Evolutionary conservation across 163 green algal genomes (phyloP).

Genomic region (Chlamydomonas reinhardtii): DNA sequence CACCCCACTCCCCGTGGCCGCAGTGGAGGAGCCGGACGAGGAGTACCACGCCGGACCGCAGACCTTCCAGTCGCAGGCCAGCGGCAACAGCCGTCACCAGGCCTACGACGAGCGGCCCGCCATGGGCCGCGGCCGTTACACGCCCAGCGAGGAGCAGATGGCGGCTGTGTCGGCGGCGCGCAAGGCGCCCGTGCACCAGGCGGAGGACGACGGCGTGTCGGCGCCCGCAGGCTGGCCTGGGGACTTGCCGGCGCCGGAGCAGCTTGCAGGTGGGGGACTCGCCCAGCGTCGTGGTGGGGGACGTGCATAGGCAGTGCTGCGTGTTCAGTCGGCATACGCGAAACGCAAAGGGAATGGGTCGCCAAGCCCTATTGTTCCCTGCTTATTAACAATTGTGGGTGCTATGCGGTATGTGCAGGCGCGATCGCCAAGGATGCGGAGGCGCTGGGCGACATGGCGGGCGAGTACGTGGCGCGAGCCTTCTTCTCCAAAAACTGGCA

Average conservation of each 20-base stretch:
- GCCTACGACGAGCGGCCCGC: conserved; percentile 57
- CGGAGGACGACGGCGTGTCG: conserved; percentile 18
- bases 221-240: conserved; percentile 69
- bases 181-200: not conserved
- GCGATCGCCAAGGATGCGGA: conserved; percentile 71
- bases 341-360: no score
- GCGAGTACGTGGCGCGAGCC: conserved; percentile 77
- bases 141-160: conserved; percentile 45
- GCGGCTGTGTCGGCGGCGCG: conserved; percentile 17
- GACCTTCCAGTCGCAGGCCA: not conserved
- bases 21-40: conserved; percentile 40
- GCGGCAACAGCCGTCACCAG: conserved; percentile 20
- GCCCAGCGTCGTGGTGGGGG: no score
- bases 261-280: conserved; percentile 56
- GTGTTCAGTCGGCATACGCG: no score
- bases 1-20: no score
- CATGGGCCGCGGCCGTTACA: conserved; percentile 47
- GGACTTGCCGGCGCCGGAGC: conserved; percentile 84
- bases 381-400: not conserved
- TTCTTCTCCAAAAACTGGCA: conserved; percentile 88
- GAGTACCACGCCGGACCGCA: not conserved
- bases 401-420: not conserved
- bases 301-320: no score
- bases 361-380: not conserved
- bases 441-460: conserved; percentile 71